These are phyloP conservation scores for Astraeus odoratus DNA, from an alignment of 768 basidiomycete species.

Conservation along the genomic window DNA sequence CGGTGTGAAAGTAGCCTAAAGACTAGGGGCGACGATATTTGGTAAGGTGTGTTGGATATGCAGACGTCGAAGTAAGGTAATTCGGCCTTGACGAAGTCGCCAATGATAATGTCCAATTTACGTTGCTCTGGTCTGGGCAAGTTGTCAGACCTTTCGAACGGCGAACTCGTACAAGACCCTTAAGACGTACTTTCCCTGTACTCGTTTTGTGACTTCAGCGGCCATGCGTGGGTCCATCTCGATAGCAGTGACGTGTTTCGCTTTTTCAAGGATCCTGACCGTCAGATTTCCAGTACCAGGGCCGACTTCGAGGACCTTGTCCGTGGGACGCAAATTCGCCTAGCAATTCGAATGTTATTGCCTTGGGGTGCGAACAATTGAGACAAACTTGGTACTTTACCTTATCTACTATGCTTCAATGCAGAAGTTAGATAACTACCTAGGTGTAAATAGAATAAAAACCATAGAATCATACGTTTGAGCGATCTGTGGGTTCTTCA, in stretches of 20 bases:
- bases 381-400: conserved; percentile 36
- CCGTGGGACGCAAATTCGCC: conserved; percentile 90
- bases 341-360: conserved; percentile 23
- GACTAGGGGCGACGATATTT: conserved; percentile 96
- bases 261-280: conserved; percentile 86
- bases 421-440: no score
- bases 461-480: conserved; percentile 58
- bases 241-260: conserved; percentile 87
- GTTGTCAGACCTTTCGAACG: neutral
- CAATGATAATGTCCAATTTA: conserved; percentile 91
- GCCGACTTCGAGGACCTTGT: conserved; percentile 95
- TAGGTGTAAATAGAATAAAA: conserved; percentile 15
- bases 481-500: conserved; percentile 88
- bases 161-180: neutral
- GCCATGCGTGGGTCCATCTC: conserved; percentile 99
- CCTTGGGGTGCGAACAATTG: neutral
- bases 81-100: conserved; percentile 97
- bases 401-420: conserved; percentile 21
- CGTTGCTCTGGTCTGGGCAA: conserved; percentile 79
- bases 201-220: conserved; percentile 92
- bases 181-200: conserved; percentile 88
- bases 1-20: conserved; percentile 96
- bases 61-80: conserved; percentile 98
- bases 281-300: conserved; percentile 98
- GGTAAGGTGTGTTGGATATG: conserved; percentile 98